Evolutionary conservation across 2,329 filamentous ascomycete species (phyloP).

Genomic region (Alternaria novae-zelandiae): DNA sequence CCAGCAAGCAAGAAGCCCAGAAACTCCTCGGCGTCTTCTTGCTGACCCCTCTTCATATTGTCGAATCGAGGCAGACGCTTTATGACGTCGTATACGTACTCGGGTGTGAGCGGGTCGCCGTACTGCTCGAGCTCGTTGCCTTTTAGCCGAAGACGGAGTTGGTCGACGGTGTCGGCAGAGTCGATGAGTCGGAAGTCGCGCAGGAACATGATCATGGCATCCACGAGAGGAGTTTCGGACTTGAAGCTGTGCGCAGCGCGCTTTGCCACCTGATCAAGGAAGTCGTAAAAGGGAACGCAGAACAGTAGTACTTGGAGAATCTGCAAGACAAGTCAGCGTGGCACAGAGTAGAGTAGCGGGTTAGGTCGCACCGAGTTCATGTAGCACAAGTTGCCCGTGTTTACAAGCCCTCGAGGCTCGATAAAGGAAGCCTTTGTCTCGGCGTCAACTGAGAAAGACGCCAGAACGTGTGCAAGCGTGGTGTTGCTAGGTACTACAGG

Average conservation of each 20-base stretch:
- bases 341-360: neutral
- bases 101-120: conserved; percentile 88
- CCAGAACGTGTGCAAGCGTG: conserved; percentile 78
- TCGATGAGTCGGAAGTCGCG: conserved; percentile 87
- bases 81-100: conserved; percentile 95
- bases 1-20: conserved; percentile 90
- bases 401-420: conserved; percentile 90
- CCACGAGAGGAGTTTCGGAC: conserved; percentile 89
- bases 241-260: conserved; percentile 90
- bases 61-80: conserved; percentile 85
- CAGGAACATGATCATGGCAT: conserved; percentile 98
- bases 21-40: conserved; percentile 98
- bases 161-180: conserved; percentile 75
- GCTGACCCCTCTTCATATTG: conserved; percentile 93
- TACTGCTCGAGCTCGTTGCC: conserved; percentile 85
- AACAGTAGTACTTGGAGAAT: conserved; percentile 95
- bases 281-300: conserved; percentile 92
- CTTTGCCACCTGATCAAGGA: conserved; percentile 84
- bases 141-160: conserved; percentile 76
- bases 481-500: conserved; percentile 58
- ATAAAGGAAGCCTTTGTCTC: conserved; percentile 77
- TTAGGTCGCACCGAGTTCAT: conserved; percentile 88
- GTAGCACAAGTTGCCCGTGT: conserved; percentile 99
- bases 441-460: conserved; percentile 71
- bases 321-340: conserved; percentile 57